A percentile compares a stretch with the other conserved stretches of the same genome.
Conservation (phyloP, 179 eudicot species). For the Vitellaria paradoxa region DNA sequence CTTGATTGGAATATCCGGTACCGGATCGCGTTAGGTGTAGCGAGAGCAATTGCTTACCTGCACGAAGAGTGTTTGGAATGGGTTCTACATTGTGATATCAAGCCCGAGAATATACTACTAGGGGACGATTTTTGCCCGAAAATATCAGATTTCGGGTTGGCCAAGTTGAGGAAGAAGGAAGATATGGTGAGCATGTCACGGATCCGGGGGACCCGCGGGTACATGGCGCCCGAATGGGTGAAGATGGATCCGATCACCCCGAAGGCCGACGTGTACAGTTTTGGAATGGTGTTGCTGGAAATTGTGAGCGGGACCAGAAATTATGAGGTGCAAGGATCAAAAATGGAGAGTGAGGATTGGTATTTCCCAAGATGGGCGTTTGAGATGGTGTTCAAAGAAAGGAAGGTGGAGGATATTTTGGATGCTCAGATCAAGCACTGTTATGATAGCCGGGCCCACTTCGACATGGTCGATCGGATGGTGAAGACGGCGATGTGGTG, state of each 20-base stretch:
- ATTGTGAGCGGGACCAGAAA: conserved; percentile 70
- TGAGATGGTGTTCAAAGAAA: conserved; percentile 64
- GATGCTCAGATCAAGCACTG: conserved; percentile 49
- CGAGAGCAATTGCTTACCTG: conserved; percentile 82
- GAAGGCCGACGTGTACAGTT: conserved; percentile 84
- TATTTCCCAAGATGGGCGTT: conserved; percentile 84
- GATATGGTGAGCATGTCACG: conserved; percentile 57
- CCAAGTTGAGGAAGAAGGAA: conserved; percentile 78
- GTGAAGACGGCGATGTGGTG: conserved; percentile 98
- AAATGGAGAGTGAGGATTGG: conserved; percentile 69
- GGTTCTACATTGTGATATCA: conserved; percentile 88
- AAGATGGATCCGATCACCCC: conserved; percentile 63
- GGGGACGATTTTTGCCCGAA: conserved; percentile 93
- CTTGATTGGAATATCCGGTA: conserved; percentile 84
- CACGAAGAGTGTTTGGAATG: conserved; percentile 89
- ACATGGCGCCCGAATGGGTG: conserved; percentile 90
- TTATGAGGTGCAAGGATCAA: conserved; percentile 34
- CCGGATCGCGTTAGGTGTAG: conserved; percentile 81
- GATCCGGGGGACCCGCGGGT: conserved; percentile 83
- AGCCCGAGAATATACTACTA: conserved; percentile 82
- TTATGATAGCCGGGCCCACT: conserved; percentile 52
- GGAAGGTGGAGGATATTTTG: conserved; percentile 59
- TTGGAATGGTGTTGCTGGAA: conserved; percentile 77
- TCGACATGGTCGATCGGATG: conserved; percentile 69
- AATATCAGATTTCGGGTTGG: conserved; percentile 80